A percentile compares a stretch with the other conserved stretches of the same genome.
These are phyloP conservation scores for Xylaria sp. DNA, from an alignment of 2,329 filamentous ascomycete genomes.

Conservation along the genomic window DNA sequence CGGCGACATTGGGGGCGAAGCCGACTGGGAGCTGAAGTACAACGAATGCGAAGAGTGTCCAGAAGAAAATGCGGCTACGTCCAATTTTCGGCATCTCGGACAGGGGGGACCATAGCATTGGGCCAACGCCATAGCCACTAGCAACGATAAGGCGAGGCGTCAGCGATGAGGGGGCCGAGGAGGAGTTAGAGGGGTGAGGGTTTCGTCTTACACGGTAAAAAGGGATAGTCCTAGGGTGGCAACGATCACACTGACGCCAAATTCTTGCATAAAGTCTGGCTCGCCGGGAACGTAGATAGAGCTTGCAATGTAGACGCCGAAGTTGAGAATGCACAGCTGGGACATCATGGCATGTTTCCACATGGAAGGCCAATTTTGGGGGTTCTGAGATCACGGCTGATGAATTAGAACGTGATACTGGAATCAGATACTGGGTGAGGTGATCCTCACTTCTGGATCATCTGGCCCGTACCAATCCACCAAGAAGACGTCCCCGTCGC, in stretches of 20 bases:
- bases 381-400: conserved; percentile 43
- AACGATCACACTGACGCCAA: conserved; percentile 51
- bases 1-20: conserved; percentile 58
- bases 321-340: conserved; percentile 54
- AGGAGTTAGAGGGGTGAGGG: not conserved
- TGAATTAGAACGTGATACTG: not conserved
- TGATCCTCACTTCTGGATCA: conserved; percentile 23
- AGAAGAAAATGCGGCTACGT: conserved; percentile 54
- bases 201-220: conserved; percentile 40
- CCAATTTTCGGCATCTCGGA: conserved; percentile 57
- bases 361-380: conserved; percentile 50
- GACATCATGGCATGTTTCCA: conserved; percentile 53
- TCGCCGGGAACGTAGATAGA: conserved; percentile 57
- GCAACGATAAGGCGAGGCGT: conserved; percentile 35
- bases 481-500: conserved; percentile 2
- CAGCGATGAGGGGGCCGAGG: not conserved
- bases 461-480: conserved; percentile 32
- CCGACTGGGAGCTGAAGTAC: conserved; percentile 59
- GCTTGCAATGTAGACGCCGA: conserved; percentile 57
- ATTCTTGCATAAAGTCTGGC: conserved; percentile 46
- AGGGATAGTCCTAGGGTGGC: conserved; percentile 55
- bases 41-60: conserved; percentile 62
- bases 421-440: not conserved
- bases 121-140: conserved; percentile 55
- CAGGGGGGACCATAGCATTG: conserved; percentile 50